phyloP scores from a whole-genome alignment of 768 basidiomycete genomes.

The Podaxis carcinomalis region DNA sequence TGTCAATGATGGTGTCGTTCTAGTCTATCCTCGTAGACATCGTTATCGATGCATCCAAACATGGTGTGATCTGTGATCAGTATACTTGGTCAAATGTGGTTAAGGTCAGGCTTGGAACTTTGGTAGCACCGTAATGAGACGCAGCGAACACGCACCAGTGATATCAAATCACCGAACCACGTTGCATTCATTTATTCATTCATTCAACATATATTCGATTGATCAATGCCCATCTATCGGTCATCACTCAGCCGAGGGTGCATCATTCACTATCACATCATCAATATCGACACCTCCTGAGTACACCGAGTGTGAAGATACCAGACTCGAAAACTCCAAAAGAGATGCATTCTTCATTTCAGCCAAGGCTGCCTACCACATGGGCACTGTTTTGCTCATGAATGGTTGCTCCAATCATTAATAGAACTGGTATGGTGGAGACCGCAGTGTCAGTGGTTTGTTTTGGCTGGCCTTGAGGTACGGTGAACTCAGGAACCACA shows the following conservation, averaged over 20 bases:
- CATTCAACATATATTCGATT: neutral
- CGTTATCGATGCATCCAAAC: neutral
- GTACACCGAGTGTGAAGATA: neutral
- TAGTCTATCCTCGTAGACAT: neutral
- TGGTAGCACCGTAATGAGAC: neutral
- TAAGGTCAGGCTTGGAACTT: neutral
- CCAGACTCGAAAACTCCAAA: neutral
- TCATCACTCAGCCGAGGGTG: neutral
- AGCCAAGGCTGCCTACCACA: neutral
- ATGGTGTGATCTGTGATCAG: neutral
- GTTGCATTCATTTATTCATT: slow-evolving; percentile 7
- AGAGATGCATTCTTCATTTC: neutral
- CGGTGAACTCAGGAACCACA: neutral
- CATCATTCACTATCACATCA: neutral
- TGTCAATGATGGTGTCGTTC: neutral
- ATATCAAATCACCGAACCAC: slow-evolving; percentile 10
- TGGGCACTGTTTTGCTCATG: neutral
- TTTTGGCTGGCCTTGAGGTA: neutral
- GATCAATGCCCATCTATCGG: slow-evolving; percentile 3
- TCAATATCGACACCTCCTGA: neutral
- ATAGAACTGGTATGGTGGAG: neutral
- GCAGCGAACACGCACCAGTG: slow-evolving; percentile 8
- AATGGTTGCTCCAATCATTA: neutral
- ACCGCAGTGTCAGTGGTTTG: neutral
- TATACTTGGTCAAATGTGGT: neutral